These are phyloP conservation scores for Ophiostoma ulmi DNA, from an alignment of 2,329 filamentous ascomycete genomes.

Conservation along the genomic window DNA sequence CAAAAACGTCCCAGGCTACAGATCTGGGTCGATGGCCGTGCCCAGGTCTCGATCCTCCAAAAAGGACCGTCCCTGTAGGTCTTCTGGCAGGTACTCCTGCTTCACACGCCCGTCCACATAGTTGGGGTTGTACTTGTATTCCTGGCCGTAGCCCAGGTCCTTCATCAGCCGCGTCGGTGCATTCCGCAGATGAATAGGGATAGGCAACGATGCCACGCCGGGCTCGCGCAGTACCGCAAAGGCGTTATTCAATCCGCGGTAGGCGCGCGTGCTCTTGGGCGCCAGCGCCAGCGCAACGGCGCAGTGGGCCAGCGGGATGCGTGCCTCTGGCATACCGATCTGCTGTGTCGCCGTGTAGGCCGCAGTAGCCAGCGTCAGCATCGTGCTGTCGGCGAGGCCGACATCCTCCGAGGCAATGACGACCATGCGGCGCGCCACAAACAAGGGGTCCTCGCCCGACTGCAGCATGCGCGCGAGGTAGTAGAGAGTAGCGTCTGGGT, in stretches of 20 bases:
- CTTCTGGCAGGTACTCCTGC: conserved; percentile 86
- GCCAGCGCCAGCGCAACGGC: conserved; percentile 74
- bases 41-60: conserved; percentile 77
- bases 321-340: conserved; percentile 89
- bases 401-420: conserved; percentile 94
- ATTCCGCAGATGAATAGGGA: conserved; percentile 85
- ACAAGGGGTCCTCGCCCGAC: conserved; percentile 88
- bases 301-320: conserved; percentile 86
- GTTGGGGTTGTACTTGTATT: conserved; percentile 96
- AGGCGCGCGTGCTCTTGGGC: conserved; percentile 81
- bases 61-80: conserved; percentile 64
- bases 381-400: conserved; percentile 77
- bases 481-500: conserved; percentile 84
- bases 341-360: conserved; percentile 85
- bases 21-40: conserved; percentile 66
- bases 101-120: conserved; percentile 74
- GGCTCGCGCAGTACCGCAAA: conserved; percentile 75
- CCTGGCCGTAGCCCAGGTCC: conserved; percentile 80
- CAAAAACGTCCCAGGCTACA: conserved; percentile 31
- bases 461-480: conserved; percentile 95
- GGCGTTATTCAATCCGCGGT: conserved; percentile 75
- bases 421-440: conserved; percentile 86
- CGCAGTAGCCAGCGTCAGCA: conserved; percentile 78
- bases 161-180: conserved; percentile 91
- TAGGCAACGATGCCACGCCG: conserved; percentile 71